Evolutionary conservation across 75 land plant genomes (phyloP), one percentile per base, ranked within the genome.

Genomic region (Cunninghamia lanceolata): DNA sequence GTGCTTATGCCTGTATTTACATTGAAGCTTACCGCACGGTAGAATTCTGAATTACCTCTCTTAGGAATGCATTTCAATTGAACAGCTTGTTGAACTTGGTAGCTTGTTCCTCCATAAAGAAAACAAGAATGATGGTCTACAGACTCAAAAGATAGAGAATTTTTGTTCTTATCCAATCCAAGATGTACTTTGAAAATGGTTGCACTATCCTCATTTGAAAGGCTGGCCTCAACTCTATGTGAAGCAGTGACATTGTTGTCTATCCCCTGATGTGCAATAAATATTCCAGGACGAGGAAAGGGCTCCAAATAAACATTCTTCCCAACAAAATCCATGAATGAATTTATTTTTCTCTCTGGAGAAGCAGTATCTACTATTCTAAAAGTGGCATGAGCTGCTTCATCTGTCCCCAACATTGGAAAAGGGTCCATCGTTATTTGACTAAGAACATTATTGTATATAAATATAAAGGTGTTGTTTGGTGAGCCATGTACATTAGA

Each of bases 281-380:
- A 85, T 87, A 82, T 88, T n/a, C 94, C 96, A 0, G 99, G 99
- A 13, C 82, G 86, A 88, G 89, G 89, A 88, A 94, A 94, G 82
- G 92, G 95, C 59, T 97, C 98, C 4, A 96, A 87, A 87, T 84
- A 90, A 32, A 96, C 94, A 9, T 39, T 45, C 78, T 88, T 84
- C 34, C 89, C 94, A 40, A 90, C 75, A 30, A 85, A 43, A 42
- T 89, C 88, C n/a, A 82, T 47, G 39, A n/a, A 42, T 19, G 77
- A 9, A 9, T 56, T 79, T 3, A 45, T 0, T 36, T 45, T 34
- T 39, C 28, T 9, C 25, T 77, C 6, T 2, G 73, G 40, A 15
- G 85, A 2, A 46, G 87, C 82, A 2, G 77, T 14, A 19, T 73
- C 14, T 66, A 91, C 70, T 47, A 94, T 76, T 77, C 94, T 89